Evolutionary conservation across 2,329 filamentous ascomycete genomes (phyloP).

Genomic region (Alternaria postmessia): DNA sequence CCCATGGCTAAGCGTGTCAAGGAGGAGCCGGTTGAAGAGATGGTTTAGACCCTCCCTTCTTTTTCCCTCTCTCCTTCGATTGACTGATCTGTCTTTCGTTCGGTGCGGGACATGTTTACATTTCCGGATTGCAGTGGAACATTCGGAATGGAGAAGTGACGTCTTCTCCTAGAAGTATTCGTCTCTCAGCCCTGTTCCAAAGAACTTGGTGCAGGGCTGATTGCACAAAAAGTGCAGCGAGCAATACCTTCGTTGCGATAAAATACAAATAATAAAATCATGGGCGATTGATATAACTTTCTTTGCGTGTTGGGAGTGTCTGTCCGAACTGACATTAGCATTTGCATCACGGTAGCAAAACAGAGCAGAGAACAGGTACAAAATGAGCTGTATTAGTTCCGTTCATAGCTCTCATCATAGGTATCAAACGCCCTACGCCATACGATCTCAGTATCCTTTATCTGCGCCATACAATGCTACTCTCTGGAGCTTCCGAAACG

Average conservation of each 20-base stretch:
- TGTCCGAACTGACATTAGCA: neutral
- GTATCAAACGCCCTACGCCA: conserved; percentile 32
- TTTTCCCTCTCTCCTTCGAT: neutral
- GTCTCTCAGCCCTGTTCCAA: too few species aligned
- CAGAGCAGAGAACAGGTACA: neutral
- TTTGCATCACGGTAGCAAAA: neutral
- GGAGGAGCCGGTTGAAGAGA: conserved; percentile 6
- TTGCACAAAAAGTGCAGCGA: neutral
- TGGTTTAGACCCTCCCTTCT: neutral
- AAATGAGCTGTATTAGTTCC: neutral
- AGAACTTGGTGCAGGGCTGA: too few species aligned
- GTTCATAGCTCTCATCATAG: conserved; percentile 9
- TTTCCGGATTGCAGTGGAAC: too few species aligned
- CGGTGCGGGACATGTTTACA: too few species aligned
- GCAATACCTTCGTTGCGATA: neutral
- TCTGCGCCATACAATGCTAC: conserved; percentile 39
- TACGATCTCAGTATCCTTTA: conserved; percentile 11
- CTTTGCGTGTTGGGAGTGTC: too few species aligned
- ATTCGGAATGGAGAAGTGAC: too few species aligned
- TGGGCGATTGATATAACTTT: neutral
- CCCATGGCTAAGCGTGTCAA: neutral
- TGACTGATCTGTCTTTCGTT: too few species aligned
- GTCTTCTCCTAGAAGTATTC: too few species aligned
- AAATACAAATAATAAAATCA: neutral
- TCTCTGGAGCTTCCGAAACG: neutral